Conservation (phyloP, 306 rosid species). For the Pterocarpus macrocarpus region DNA sequence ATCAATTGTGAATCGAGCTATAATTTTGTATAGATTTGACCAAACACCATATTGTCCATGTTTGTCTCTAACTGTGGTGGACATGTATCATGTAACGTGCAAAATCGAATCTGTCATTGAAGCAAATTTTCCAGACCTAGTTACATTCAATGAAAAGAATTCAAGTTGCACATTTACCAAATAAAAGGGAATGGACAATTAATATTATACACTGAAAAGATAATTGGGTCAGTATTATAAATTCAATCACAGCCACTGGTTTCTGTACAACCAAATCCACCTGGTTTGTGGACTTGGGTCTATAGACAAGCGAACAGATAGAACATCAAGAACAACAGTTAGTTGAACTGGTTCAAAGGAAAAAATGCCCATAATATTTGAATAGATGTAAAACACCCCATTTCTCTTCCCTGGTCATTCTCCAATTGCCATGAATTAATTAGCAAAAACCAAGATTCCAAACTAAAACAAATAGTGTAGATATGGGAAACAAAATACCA, state of each 20-base stretch:
- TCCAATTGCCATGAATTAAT: background rate
- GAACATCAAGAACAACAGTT: background rate
- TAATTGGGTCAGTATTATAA: background rate
- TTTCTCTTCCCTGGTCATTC: background rate
- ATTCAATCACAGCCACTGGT: conserved; percentile 24
- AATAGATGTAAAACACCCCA: background rate
- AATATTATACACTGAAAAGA: background rate
- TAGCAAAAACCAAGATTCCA: conserved; percentile 28
- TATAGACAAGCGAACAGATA: background rate
- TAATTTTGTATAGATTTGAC: background rate
- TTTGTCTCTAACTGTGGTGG: background rate
- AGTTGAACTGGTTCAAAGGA: background rate
- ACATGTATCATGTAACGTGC: background rate
- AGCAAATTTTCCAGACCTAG: background rate
- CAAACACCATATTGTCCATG: background rate
- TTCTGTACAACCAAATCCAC: conserved; percentile 10
- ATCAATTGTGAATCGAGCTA: conserved; percentile 16
- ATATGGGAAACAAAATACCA: conserved; percentile 28
- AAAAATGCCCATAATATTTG: background rate
- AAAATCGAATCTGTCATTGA: background rate
- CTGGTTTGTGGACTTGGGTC: background rate
- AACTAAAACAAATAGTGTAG: background rate
- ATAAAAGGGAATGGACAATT: background rate
- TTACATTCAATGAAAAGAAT: conserved; percentile 10
- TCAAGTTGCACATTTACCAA: background rate